Conservation (phyloP, 192 early-diverging fungal species). For the Oehlia diaphana region DNA sequence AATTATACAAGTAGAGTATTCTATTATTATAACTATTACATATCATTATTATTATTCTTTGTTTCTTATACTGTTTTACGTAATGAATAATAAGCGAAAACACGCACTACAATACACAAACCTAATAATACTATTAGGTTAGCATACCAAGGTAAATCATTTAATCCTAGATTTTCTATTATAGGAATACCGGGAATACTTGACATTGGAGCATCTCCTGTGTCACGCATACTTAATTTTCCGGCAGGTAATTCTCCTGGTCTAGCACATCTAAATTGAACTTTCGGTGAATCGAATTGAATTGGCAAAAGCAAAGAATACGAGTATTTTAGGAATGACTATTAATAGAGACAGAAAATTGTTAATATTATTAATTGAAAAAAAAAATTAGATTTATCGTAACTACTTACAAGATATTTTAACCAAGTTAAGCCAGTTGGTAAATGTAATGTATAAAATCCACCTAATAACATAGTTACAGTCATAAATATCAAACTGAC, state of each 20-base stretch:
- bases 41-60: too few relatives aligned
- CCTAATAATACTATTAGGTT: background rate
- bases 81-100: background rate
- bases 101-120: background rate
- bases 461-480: too few relatives aligned
- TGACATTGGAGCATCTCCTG: background rate
- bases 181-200: background rate
- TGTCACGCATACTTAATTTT: background rate
- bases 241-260: background rate
- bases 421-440: too few relatives aligned
- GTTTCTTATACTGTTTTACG: background rate
- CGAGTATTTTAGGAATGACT: background rate
- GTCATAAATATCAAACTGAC: too few relatives aligned
- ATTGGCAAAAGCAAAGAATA: constrained; percentile 2
- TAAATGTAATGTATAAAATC: too few relatives aligned
- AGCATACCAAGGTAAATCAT: background rate
- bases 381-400: background rate
- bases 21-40: too few relatives aligned
- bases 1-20: too few relatives aligned
- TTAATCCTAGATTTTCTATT: background rate
- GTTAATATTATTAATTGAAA: background rate
- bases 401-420: too few relatives aligned
- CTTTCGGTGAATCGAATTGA: constrained; percentile 7
- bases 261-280: too few relatives aligned
- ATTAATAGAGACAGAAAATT: background rate